These are phyloP conservation scores for Serendipita indica DNA, from an alignment of 768 basidiomycete species.

Conservation along the genomic window DNA sequence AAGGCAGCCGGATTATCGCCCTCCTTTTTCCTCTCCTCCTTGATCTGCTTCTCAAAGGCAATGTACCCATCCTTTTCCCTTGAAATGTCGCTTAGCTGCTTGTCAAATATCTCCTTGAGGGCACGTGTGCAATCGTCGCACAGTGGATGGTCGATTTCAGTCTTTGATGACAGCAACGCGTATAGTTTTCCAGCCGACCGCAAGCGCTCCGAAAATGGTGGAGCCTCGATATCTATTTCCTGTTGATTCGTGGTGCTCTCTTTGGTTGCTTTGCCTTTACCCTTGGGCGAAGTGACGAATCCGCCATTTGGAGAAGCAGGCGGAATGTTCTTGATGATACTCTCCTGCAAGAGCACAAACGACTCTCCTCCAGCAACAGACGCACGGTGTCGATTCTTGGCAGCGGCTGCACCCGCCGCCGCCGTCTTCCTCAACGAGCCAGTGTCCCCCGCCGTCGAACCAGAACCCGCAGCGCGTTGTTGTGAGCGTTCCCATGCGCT, in stretches of 20 bases:
- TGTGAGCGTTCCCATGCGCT: slow-evolving; percentile 42
- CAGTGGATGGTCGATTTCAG: slow-evolving; percentile 82
- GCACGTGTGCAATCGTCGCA: slow-evolving; percentile 89
- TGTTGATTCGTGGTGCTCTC: not conserved
- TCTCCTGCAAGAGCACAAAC: slow-evolving; percentile 82
- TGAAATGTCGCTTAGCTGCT: slow-evolving; percentile 77
- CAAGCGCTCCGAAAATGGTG: slow-evolving; percentile 59
- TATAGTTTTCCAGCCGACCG: slow-evolving; percentile 61
- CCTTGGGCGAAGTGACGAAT: slow-evolving; percentile 28
- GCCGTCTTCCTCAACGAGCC: slow-evolving; percentile 43
- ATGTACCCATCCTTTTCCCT: slow-evolving; percentile 87
- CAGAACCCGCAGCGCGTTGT: slow-evolving; percentile 26
- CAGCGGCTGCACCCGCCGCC: not conserved
- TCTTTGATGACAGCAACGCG: slow-evolving; percentile 58
- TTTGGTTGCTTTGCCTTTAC: slow-evolving; percentile 1
- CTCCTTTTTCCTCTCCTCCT: slow-evolving; percentile 66
- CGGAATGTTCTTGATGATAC: slow-evolving; percentile 57
- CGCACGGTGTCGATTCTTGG: slow-evolving; percentile 35
- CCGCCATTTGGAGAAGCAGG: slow-evolving; percentile 3
- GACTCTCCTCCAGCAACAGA: slow-evolving; percentile 52
- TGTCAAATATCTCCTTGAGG: slow-evolving; percentile 56
- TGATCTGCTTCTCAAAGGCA: slow-evolving; percentile 78
- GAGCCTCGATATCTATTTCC: not conserved
- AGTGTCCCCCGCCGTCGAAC: slow-evolving; percentile 23
- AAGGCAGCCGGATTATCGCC: slow-evolving; percentile 37